Percentiles rank a stretch among this genome's conserved stretches.
Evolutionary conservation across 2,329 filamentous ascomycete genomes (phyloP).

Genomic region (Phialophora expanda): DNA sequence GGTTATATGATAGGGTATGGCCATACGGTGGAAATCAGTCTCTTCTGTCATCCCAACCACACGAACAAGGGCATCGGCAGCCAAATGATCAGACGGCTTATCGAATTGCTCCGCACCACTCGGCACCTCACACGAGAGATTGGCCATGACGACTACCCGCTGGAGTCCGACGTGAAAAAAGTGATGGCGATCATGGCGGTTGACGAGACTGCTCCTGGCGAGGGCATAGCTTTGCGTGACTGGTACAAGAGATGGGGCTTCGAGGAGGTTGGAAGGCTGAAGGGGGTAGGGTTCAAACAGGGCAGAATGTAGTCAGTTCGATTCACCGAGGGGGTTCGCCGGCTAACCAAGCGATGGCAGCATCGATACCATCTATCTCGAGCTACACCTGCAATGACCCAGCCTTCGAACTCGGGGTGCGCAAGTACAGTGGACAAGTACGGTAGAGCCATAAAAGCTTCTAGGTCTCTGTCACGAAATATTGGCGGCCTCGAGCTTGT

Average conservation of each 20-base stretch:
- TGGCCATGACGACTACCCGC: slow-evolving; percentile 27
- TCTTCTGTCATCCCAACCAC: slow-evolving; percentile 48
- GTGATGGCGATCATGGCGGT: slow-evolving; percentile 49
- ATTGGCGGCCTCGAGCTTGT: background rate
- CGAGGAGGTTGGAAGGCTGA: slow-evolving; percentile 47
- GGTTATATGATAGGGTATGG: slow-evolving; percentile 47
- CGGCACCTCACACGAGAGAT: slow-evolving; percentile 38
- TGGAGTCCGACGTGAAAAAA: slow-evolving; percentile 39
- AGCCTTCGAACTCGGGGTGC: background rate
- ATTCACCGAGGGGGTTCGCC: too few species aligned
- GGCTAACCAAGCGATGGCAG: slow-evolving; percentile 18
- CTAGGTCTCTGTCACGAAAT: background rate
- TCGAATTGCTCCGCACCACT: slow-evolving; percentile 41
- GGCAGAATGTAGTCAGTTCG: slow-evolving; percentile 44
- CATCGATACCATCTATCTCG: slow-evolving; percentile 32
- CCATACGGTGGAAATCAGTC: slow-evolving; percentile 49
- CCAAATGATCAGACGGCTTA: slow-evolving; percentile 41
- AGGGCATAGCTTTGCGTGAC: slow-evolving; percentile 44
- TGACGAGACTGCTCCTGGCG: slow-evolving; percentile 43
- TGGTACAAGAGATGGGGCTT: slow-evolving; percentile 49
- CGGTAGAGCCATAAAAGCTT: background rate
- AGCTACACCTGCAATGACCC: slow-evolving; percentile 25
- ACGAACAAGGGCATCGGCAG: slow-evolving; percentile 45
- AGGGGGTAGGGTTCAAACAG: slow-evolving; percentile 48
- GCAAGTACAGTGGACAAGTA: background rate